Evolutionary conservation across 371 early-diverging fungal species (phyloP).

Genomic region (Apophysomyces trapeziformis): DNA sequence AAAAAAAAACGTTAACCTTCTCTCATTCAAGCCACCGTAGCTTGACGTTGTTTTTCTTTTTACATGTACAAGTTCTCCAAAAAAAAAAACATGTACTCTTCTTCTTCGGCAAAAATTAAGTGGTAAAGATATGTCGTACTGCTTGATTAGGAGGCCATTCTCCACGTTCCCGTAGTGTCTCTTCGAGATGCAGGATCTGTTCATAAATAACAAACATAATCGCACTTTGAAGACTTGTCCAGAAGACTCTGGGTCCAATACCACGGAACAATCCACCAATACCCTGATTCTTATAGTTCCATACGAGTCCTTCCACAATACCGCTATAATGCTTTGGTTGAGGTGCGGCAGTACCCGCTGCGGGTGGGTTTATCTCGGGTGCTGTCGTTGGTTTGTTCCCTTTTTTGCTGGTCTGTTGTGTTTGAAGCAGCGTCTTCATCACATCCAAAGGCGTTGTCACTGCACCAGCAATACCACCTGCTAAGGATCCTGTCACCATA

Average conservation of each 20-base stretch:
- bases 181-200: slow-evolving; percentile 58
- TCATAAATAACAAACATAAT: slow-evolving; percentile 76
- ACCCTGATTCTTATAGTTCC: slow-evolving; percentile 68
- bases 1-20: slow-evolving; percentile 4
- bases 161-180: slow-evolving; percentile 32
- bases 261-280: slow-evolving; percentile 68
- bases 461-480: slow-evolving; percentile 73
- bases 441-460: slow-evolving; percentile 74
- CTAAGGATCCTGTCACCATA: slow-evolving; percentile 62
- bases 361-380: slow-evolving; percentile 20
- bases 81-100: neutral
- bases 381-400: slow-evolving; percentile 24
- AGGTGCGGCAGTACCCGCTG: slow-evolving; percentile 13
- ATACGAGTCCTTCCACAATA: slow-evolving; percentile 65
- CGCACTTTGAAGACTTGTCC: slow-evolving; percentile 71
- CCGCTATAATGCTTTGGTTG: slow-evolving; percentile 63
- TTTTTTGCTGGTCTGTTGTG: slow-evolving; percentile 54
- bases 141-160: slow-evolving; percentile 46
- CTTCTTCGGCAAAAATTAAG: neutral
- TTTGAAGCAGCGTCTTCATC: slow-evolving; percentile 72
- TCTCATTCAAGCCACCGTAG: neutral
- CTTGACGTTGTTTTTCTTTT: neutral
- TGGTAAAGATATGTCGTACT: slow-evolving; percentile 9
- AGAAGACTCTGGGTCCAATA: slow-evolving; percentile 67
- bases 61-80: slow-evolving; percentile 4